Conservation (phyloP, 78 protist genomes). For the Mantamonas sphyraenae region DNA sequence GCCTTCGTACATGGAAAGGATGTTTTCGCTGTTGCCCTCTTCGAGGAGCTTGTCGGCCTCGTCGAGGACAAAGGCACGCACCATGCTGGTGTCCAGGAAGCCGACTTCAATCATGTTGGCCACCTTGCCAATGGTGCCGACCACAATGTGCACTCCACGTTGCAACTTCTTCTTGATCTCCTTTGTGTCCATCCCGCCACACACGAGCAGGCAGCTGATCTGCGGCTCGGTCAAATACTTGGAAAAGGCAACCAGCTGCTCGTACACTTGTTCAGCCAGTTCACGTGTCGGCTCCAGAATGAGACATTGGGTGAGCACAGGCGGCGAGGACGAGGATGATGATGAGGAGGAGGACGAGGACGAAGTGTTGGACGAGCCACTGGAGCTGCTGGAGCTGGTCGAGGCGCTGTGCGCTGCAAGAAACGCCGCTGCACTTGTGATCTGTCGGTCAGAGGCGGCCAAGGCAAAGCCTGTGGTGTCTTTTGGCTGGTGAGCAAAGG, state of each 20-base stretch:
- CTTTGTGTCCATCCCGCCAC: conserved; percentile 36
- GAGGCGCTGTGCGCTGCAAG: neutral
- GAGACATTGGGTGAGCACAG: conserved; percentile 13
- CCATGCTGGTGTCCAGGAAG: conserved; percentile 14
- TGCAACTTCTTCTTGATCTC: neutral
- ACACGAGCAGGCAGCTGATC: conserved; percentile 24
- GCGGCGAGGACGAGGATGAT: too few relatives aligned
- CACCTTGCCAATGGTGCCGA: conserved; percentile 71
- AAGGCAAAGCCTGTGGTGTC: neutral
- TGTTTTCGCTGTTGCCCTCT: neutral
- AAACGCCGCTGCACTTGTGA: neutral
- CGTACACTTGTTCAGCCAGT: conserved; percentile 57
- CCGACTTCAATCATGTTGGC: conserved; percentile 32
- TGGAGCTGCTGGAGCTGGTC: neutral
- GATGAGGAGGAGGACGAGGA: neutral
- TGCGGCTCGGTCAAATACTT: conserved; percentile 29
- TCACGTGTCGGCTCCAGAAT: conserved; percentile 76
- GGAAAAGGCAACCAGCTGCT: conserved; percentile 28
- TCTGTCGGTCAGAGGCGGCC: too few relatives aligned
- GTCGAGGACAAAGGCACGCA: conserved; percentile 71
- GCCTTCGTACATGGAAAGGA: neutral
- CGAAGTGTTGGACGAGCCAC: neutral
- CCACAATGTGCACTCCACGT: conserved; percentile 63
- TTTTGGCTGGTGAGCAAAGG: conserved; percentile 4
- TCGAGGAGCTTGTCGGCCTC: conserved; percentile 71